Evolutionary conservation across 352 stramenopile species (phyloP).

Genomic region (Phytophthora melonis): DNA sequence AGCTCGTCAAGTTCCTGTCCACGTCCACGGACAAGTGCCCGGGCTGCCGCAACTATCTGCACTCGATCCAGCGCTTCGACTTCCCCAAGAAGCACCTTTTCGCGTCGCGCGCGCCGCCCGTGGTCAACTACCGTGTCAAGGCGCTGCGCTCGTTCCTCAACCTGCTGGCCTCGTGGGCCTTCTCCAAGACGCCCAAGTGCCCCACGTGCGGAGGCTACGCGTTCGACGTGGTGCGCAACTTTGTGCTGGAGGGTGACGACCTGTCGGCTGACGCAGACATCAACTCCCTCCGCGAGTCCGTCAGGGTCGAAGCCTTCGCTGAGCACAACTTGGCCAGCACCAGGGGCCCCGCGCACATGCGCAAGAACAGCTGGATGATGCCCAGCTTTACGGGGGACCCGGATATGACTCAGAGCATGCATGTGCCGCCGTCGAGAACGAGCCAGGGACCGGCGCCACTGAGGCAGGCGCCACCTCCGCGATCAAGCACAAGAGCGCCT

Average conservation of each 20-base stretch:
- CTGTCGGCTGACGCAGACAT: constrained; percentile 66
- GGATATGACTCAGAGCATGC: constrained; percentile 46
- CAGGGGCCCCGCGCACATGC: constrained; percentile 37
- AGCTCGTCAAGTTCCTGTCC: constrained; percentile 84
- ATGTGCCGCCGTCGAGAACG: constrained; percentile 17
- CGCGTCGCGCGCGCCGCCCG: constrained; percentile 72
- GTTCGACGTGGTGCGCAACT: constrained; percentile 85
- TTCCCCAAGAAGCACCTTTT: constrained; percentile 92
- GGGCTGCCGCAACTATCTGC: constrained; percentile 82
- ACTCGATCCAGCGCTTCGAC: constrained; percentile 80
- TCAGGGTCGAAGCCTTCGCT: constrained; percentile 70
- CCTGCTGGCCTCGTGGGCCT: constrained; percentile 80
- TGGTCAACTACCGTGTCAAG: constrained; percentile 89
- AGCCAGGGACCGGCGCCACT: constrained; percentile 8
- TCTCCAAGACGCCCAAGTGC: constrained; percentile 86
- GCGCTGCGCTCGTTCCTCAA: constrained; percentile 88
- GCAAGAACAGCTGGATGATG: constrained; percentile 69
- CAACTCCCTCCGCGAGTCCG: constrained; percentile 72
- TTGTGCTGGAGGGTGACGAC: constrained; percentile 71
- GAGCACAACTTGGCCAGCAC: constrained; percentile 36
- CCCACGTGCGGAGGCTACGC: constrained; percentile 83
- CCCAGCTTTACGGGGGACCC: constrained; percentile 43
- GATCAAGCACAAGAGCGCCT: constrained; percentile 7
- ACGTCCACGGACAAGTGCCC: constrained; percentile 76
- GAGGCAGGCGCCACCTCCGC: constrained; percentile 9